A percentile compares a stretch with the other conserved stretches of the same genome.
These are phyloP conservation scores for Coccomyxa sp. DNA, from an alignment of 139 green algal genomes.

Conservation along the genomic window DNA sequence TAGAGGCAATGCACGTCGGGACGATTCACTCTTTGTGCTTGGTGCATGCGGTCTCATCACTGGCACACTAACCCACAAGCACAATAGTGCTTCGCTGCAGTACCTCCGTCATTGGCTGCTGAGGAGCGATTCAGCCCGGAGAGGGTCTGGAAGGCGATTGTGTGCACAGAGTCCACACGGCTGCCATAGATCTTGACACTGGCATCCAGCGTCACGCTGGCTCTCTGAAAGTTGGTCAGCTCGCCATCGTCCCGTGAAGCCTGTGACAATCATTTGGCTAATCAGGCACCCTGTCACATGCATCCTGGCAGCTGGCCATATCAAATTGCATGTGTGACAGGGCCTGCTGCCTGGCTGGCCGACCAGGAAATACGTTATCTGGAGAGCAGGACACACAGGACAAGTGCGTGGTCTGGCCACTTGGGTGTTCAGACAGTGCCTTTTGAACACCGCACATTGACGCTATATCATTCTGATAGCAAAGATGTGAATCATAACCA, in stretches of 20 bases:
- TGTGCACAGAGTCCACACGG: conserved; percentile 82
- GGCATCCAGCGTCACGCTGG: conserved; percentile 80
- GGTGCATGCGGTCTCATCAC: no score
- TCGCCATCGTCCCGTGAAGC: background rate
- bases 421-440: no score
- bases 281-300: background rate
- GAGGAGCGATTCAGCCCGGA: conserved; percentile 47
- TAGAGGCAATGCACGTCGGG: no score
- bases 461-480: no score
- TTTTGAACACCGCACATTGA: no score
- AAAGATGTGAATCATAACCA: no score
- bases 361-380: background rate
- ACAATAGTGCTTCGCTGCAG: no score
- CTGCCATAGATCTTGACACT: conserved; percentile 90
- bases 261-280: background rate
- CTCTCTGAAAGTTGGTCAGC: conserved; percentile 84
- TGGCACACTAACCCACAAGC: no score
- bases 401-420: no score
- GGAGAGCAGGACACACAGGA: no score
- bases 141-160: conserved; percentile 72
- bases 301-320: conserved; percentile 4
- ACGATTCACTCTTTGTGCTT: no score
- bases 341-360: background rate
- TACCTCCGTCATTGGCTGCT: conserved; percentile 7
- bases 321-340: background rate